phyloP scores from a whole-genome alignment of 768 basidiomycete genomes.

The Sporobolomyces roseus region DNA sequence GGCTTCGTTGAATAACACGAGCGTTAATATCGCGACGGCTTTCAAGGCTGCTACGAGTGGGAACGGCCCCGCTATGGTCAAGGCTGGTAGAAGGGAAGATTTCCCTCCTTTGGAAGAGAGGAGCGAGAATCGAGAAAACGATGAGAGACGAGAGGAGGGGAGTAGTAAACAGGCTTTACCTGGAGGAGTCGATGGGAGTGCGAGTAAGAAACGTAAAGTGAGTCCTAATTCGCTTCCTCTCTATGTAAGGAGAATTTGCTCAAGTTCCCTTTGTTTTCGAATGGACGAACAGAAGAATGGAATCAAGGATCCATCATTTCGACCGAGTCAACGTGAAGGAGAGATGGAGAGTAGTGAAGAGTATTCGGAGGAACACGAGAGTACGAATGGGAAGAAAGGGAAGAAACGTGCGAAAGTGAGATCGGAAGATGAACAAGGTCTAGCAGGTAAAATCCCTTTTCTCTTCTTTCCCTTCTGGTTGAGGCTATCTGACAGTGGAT shows the following conservation, averaged over 20 bases:
- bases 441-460: not conserved
- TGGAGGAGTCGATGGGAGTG: not conserved
- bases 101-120: not conserved
- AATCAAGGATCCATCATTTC: slow-evolving; percentile 13
- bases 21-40: slow-evolving; percentile 78
- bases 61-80: slow-evolving; percentile 1
- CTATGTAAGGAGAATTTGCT: not conserved
- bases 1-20: slow-evolving; percentile 55
- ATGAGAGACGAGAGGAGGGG: not conserved
- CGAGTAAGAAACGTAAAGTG: slow-evolving; percentile 37
- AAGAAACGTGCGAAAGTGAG: slow-evolving; percentile 25
- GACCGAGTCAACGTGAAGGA: slow-evolving; percentile 1
- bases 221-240: not conserved
- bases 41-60: slow-evolving; percentile 63
- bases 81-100: slow-evolving; percentile 25
- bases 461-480: not conserved
- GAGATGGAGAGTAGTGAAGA: slow-evolving; percentile 28
- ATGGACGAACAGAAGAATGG: slow-evolving; percentile 10
- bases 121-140: not conserved
- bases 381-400: slow-evolving; percentile 1
- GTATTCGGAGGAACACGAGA: slow-evolving; percentile 14
- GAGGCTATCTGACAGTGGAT: not conserved
- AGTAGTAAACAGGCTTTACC: not conserved
- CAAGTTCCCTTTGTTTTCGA: not conserved
- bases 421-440: slow-evolving; percentile 16